Evolutionary conservation across 2,329 filamentous ascomycete genomes (phyloP).

Genomic region (Aureobasidium sp.): DNA sequence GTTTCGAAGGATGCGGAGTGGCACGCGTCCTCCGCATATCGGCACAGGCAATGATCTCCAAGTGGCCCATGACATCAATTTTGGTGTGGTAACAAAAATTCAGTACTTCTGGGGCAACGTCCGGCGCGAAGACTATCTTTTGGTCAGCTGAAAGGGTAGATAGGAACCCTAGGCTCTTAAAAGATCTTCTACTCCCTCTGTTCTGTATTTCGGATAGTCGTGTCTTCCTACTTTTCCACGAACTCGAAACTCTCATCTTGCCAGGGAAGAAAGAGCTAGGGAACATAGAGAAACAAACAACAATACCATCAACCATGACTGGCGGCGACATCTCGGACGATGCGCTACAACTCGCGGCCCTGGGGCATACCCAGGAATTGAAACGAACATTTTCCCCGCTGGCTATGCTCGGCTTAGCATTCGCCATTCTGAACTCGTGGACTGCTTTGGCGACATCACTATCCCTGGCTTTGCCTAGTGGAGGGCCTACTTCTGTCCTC

Average conservation of each 20-base stretch:
- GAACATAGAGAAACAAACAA: neutral
- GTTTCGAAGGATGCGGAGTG: neutral
- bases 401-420: slow-evolving; percentile 56
- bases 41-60: neutral
- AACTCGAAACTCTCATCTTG: neutral
- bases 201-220: neutral
- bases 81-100: slow-evolving; percentile 7
- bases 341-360: slow-evolving; percentile 42
- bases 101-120: slow-evolving; percentile 7
- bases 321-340: slow-evolving; percentile 34
- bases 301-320: slow-evolving; percentile 8
- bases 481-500: slow-evolving; percentile 63
- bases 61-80: slow-evolving; percentile 8
- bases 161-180: neutral
- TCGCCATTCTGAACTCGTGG: slow-evolving; percentile 59
- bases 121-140: slow-evolving; percentile 4
- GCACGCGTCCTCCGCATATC: slow-evolving; percentile 9
- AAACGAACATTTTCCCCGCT: slow-evolving; percentile 52
- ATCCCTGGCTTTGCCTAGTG: slow-evolving; percentile 58
- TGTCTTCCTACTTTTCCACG: neutral
- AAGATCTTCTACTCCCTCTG: neutral
- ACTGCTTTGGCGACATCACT: slow-evolving; percentile 54
- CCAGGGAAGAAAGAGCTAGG: slow-evolving; percentile 1
- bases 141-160: slow-evolving; percentile 14
- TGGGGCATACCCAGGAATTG: slow-evolving; percentile 54